These are phyloP conservation scores for Phytomonas francai DNA, from an alignment of 208 protist genomes.

Conservation along the genomic window DNA sequence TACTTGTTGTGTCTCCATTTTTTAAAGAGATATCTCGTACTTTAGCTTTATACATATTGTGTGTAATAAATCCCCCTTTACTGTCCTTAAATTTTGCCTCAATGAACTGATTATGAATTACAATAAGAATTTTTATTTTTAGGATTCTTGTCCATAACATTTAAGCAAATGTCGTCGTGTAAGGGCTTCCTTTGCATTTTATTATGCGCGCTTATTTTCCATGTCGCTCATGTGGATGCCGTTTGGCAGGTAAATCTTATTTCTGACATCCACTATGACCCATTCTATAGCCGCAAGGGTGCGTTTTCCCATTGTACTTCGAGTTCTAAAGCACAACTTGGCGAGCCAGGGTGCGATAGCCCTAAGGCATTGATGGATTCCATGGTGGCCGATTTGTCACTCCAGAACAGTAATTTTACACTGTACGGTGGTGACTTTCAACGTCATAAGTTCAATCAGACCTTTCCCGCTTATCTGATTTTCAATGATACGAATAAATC, in stretches of 20 bases:
- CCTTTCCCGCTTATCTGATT: slow-evolving; percentile 11
- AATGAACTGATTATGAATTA: not conserved
- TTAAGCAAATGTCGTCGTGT: slow-evolving; percentile 5
- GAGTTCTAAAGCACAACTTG: slow-evolving; percentile 13
- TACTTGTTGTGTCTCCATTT: not conserved
- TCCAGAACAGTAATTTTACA: slow-evolving; percentile 24
- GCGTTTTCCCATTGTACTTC: slow-evolving; percentile 30
- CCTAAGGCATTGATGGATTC: slow-evolving; percentile 40
- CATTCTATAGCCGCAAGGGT: slow-evolving; percentile 35
- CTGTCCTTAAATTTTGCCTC: not conserved
- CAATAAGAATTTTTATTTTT: not conserved
- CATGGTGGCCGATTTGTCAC: slow-evolving; percentile 24
- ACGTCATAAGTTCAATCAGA: slow-evolving; percentile 42
- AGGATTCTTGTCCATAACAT: not conserved
- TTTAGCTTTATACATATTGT: slow-evolving; percentile 4
- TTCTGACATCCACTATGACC: slow-evolving; percentile 81
- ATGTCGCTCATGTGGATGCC: too few species aligned
- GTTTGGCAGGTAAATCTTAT: slow-evolving; percentile 28
- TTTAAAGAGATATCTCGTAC: not conserved
- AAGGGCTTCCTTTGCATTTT: slow-evolving; percentile 19
- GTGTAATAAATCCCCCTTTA: slow-evolving; percentile 1
- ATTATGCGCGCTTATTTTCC: slow-evolving; percentile 5
- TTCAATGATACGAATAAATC: slow-evolving; percentile 14
- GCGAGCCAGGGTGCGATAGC: slow-evolving; percentile 42
- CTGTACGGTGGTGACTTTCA: slow-evolving; percentile 62